Conservation (phyloP, 139 green algal genomes). For the Chlorella sp. region DNA sequence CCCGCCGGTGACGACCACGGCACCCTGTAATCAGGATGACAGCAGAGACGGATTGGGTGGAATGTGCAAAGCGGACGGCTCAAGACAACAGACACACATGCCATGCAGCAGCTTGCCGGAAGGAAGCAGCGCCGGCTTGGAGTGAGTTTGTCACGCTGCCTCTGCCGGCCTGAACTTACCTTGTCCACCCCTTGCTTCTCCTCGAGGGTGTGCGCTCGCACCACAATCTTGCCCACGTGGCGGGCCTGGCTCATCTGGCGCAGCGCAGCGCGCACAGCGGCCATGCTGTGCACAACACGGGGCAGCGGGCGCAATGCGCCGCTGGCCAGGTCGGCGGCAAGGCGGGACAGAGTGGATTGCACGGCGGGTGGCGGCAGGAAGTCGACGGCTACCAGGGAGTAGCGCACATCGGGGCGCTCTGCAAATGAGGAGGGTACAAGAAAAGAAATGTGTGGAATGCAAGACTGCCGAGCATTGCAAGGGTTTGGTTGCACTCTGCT, state of each 20-base stretch:
- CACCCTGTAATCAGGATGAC: no score
- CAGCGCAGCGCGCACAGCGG: constrained; percentile 68
- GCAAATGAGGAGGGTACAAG: not conserved
- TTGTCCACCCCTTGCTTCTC: constrained; percentile 18
- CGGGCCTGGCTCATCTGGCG: constrained; percentile 86
- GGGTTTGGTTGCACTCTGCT: no score
- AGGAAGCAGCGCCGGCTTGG: no score
- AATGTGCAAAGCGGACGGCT: no score
- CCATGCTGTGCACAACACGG: constrained; percentile 51
- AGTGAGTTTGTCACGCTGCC: no score
- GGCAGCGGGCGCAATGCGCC: constrained; percentile 65
- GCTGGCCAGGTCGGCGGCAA: constrained; percentile 48
- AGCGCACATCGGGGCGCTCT: constrained; percentile 82
- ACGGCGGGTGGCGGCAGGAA: constrained; percentile 80
- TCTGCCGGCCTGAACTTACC: no score
- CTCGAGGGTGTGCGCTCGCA: constrained; percentile 40
- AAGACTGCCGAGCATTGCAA: no score
- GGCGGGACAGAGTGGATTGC: constrained; percentile 40
- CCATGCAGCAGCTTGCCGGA: no score
- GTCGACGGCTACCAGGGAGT: constrained; percentile 87
- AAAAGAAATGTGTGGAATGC: not conserved
- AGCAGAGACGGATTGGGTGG: no score
- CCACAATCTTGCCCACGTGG: constrained; percentile 91
- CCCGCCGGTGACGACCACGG: constrained; percentile 49
- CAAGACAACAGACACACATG: no score